Conservation (phyloP, 306 rosid genomes). For the Biancaea sappan region DNA sequence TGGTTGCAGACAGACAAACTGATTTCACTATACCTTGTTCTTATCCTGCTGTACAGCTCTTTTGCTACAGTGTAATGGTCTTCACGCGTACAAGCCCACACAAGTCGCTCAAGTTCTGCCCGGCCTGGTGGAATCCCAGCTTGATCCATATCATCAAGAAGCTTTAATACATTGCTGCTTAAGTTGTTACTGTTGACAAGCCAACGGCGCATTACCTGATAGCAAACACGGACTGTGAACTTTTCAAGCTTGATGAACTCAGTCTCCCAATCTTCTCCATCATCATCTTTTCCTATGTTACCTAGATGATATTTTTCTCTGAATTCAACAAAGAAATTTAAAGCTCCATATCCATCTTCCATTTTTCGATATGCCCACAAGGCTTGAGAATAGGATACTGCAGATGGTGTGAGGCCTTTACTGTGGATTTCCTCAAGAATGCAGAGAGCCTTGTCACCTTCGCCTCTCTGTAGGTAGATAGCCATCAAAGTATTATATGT, state of each 20-base stretch:
- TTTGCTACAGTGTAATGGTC: conserved; percentile 73
- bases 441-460: conserved; percentile 53
- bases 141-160: conserved; percentile 69
- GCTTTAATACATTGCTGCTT: conserved; percentile 61
- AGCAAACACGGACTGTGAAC: conserved; percentile 75
- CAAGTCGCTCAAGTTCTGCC: conserved; percentile 69
- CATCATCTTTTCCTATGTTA: conserved; percentile 55
- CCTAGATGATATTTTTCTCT: conserved; percentile 70
- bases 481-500: conserved; percentile 85
- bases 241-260: conserved; percentile 71
- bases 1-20: conserved; percentile 91
- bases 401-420: conserved; percentile 70
- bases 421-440: conserved; percentile 65
- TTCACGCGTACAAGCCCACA: conserved; percentile 94
- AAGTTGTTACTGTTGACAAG: conserved; percentile 59
- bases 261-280: conserved; percentile 70
- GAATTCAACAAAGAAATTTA: conserved; percentile 63
- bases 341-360: conserved; percentile 85
- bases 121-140: conserved; percentile 62
- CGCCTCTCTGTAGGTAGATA: conserved; percentile 73
- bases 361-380: conserved; percentile 71
- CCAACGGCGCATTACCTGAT: conserved; percentile 93
- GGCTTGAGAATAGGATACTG: conserved; percentile 77
- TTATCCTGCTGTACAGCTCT: conserved; percentile 74
- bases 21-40: conserved; percentile 62